Base-by-base conservation (phyloP, 306 rosid species). In the Gleditsia sinensis region DNA sequence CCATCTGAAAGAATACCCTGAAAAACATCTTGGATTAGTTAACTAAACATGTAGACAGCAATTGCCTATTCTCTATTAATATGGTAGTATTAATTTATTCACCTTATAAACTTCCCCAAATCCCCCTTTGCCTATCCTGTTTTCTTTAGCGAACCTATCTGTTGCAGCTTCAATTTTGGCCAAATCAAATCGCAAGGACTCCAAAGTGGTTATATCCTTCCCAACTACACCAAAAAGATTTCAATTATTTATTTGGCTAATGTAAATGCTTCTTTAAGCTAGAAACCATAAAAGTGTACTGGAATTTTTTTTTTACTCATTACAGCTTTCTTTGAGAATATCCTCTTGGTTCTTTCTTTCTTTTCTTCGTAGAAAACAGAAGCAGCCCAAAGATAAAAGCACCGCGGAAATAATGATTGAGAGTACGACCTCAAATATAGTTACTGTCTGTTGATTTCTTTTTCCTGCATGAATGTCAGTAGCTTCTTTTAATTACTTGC, bases 61-160 rank as follows among this genome's bases (percentile, higher is more conserved):
- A 24, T 13, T 2, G 12, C 70, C 6, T 13, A 40, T 65, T 30
- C 32, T 46, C 24, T 69, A 23, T 32, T 53, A 59, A 53, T 23
- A 3, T n/a, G 37, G 24, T 19, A 9, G 57, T 43, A 9, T 14
- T 66, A 54, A 34, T 50, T 11, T 32, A 11, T 33, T 48, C 53
- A 89, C 95, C 86, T 80, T 89, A 66, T 81, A 89, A 24, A 89
- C 95, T 66, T 63, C 80, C 11, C 92, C 92, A 70, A 85, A 85
- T 69, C 92, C 88, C 5, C 95, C 95, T 82, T 56, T 81, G 2
- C 92, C 95, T 34, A 89, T 58, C 63, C 53, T 75, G 60, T 83
- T 78, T 2, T 81, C 83, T 9, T 51, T 67, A 5, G 88, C 72
- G 42, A 89, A 89, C 23, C 69, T 85, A 60, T 75, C 59, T 58